These are phyloP conservation scores for Golovinomyces cichoracearum DNA, from an alignment of 2,329 filamentous ascomycete species.

Conservation along the genomic window DNA sequence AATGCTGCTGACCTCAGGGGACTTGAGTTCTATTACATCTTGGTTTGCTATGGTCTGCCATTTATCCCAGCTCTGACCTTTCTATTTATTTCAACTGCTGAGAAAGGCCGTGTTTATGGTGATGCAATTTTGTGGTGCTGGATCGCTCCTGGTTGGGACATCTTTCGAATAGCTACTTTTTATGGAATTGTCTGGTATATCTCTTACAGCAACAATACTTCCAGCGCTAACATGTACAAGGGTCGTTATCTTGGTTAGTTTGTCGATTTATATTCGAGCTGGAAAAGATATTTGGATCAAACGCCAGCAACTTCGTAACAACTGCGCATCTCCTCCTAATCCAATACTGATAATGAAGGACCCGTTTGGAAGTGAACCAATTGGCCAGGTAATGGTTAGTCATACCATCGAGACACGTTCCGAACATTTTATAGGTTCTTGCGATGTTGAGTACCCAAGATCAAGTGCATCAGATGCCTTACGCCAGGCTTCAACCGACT, in stretches of 20 bases:
- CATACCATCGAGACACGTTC: slow-evolving; percentile 1
- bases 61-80: slow-evolving; percentile 41
- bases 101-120: slow-evolving; percentile 38
- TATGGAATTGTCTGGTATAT: slow-evolving; percentile 45
- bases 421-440: background rate
- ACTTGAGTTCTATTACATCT: slow-evolving; percentile 45
- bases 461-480: background rate
- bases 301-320: slow-evolving; percentile 32
- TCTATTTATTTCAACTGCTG: slow-evolving; percentile 32
- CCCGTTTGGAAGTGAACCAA: slow-evolving; percentile 15
- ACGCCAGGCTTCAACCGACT: background rate
- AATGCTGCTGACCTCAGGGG: slow-evolving; percentile 34
- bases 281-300: slow-evolving; percentile 42
- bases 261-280: slow-evolving; percentile 39
- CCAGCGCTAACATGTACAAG: slow-evolving; percentile 15
- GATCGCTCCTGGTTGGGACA: slow-evolving; percentile 40
- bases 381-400: slow-evolving; percentile 30
- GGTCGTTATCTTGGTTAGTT: slow-evolving; percentile 33
- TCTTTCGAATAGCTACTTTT: slow-evolving; percentile 47
- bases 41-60: slow-evolving; percentile 47
- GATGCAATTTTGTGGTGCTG: slow-evolving; percentile 63
- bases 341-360: slow-evolving; percentile 18
- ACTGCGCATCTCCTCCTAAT: slow-evolving; percentile 21
- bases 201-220: background rate
- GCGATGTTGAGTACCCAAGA: background rate